Base-by-base conservation (phyloP, 2,329 filamentous ascomycete species). In the Verticillium klebahnii region DNA sequence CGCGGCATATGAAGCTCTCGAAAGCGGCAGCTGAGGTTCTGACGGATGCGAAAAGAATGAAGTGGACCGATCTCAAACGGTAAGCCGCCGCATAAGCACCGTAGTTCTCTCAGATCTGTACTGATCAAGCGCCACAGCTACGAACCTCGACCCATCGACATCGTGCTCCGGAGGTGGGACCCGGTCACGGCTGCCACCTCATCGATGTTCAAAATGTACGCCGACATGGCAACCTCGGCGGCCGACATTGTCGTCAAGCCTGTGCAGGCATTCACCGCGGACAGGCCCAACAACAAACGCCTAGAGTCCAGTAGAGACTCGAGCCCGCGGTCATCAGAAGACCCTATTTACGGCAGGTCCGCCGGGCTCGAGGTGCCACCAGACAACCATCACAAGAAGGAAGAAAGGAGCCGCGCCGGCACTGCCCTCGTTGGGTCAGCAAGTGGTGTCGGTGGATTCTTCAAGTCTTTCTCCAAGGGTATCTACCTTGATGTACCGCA, bases 21-120 rank as follows among this genome's bases (percentile, higher is more conserved):
- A 76, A 82, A 1, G 69, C 84, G 19, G 85, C 85, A 2, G 83
- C 83, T 0, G 78, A 84, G 50, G 70, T 86, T 0, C 67, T 87
- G 7, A 75, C 82, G 3, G 76, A 83, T 59, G 76, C 81, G 66
- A 79, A 79, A 63, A 82, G 81, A 68, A 71, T 87, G 23, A 58
- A 58, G 31, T 58, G 57, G 57, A 25, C 34, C 56, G 78, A 80
- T 58, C 80, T 78, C 74, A 74, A 74, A 40, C 37, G 57, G 57
- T 58, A 19, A 58, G 56, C 17, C 9, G 8, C 1, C 11, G 8
- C 12, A 29, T 5, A 29, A 29, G 5, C 29, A 29, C 29, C 29
- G 29, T 29, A 1, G 4, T 29, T 29, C 29, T 29, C 29, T 6
- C 29, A 29, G 29, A 29, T 29, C 29, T 29, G 29, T 64, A 71